Conservation (phyloP, 768 basidiomycete species). For the Gautieria morchelliformis region DNA sequence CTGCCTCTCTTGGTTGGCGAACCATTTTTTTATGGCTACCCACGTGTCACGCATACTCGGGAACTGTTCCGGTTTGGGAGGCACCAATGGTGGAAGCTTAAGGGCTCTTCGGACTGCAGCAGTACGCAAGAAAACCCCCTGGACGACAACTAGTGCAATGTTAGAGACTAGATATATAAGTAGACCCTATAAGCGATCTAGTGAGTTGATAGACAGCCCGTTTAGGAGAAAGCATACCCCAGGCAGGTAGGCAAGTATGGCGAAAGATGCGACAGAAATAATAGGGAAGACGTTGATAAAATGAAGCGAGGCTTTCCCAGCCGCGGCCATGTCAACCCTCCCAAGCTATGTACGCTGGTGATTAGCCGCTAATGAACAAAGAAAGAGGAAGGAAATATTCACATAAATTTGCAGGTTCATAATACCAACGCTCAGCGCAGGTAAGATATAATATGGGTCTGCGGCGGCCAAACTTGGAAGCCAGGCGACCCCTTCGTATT, state of each 20-base stretch:
- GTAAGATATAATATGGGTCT: constrained; percentile 73
- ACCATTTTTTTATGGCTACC: neutral
- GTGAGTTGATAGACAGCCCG: neutral
- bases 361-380: constrained; percentile 40
- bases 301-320: constrained; percentile 49
- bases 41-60: neutral
- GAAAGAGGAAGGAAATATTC: constrained; percentile 23
- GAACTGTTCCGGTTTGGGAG: neutral
- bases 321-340: constrained; percentile 8
- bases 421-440: constrained; percentile 42
- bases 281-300: constrained; percentile 58
- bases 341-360: neutral
- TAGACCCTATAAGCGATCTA: constrained; percentile 33
- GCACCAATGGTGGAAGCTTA: constrained; percentile 24
- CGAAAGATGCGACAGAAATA: constrained; percentile 40
- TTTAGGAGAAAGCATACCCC: constrained; percentile 40
- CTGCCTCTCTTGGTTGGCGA: neutral
- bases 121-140: constrained; percentile 38
- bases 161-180: constrained; percentile 49
- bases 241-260: constrained; percentile 51
- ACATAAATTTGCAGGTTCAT: constrained; percentile 69
- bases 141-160: constrained; percentile 39
- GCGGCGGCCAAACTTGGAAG: constrained; percentile 67
- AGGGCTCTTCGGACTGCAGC: constrained; percentile 31
- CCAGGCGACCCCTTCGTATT: constrained; percentile 63